These are phyloP conservation scores for Xanthoconium stramineum DNA, from an alignment of 768 basidiomycete genomes.

Conservation along the genomic window DNA sequence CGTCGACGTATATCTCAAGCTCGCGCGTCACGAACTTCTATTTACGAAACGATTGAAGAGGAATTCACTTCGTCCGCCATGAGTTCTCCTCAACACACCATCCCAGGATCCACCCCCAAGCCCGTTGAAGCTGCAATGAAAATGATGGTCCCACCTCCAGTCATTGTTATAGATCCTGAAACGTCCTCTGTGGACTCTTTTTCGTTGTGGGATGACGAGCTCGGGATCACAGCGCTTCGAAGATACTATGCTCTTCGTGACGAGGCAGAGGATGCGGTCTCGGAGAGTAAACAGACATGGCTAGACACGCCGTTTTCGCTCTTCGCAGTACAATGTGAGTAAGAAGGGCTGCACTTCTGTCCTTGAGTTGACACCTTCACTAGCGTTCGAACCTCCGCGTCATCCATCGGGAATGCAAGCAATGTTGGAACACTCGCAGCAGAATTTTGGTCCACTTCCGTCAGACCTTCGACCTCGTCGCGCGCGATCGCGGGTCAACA, in stretches of 20 bases:
- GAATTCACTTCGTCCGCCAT: slow-evolving; percentile 42
- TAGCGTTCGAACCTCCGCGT: slow-evolving; percentile 70
- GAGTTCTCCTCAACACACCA: slow-evolving; percentile 23
- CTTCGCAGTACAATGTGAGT: slow-evolving; percentile 72
- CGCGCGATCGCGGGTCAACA: slow-evolving; percentile 62
- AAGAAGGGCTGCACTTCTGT: neutral
- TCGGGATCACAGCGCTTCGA: slow-evolving; percentile 59
- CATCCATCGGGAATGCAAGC: slow-evolving; percentile 69
- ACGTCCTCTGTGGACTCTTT: slow-evolving; percentile 44
- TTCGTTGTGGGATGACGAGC: slow-evolving; percentile 64
- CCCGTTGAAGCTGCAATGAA: slow-evolving; percentile 2
- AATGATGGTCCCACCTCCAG: slow-evolving; percentile 35
- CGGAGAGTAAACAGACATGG: slow-evolving; percentile 66
- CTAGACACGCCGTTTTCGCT: slow-evolving; percentile 68
- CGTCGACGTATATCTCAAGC: slow-evolving; percentile 66
- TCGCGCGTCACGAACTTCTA: slow-evolving; percentile 59
- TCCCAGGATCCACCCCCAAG: slow-evolving; percentile 14
- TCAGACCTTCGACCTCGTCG: slow-evolving; percentile 64
- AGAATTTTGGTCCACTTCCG: slow-evolving; percentile 71
- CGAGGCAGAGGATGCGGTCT: slow-evolving; percentile 64
- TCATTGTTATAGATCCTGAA: slow-evolving; percentile 59
- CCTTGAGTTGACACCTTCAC: slow-evolving; percentile 1
- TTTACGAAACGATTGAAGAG: slow-evolving; percentile 81
- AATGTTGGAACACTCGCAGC: slow-evolving; percentile 66
- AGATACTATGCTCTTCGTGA: slow-evolving; percentile 66